phyloP scores from a whole-genome alignment of 352 stramenopile genomes.

The Pythium phragmiticola region DNA sequence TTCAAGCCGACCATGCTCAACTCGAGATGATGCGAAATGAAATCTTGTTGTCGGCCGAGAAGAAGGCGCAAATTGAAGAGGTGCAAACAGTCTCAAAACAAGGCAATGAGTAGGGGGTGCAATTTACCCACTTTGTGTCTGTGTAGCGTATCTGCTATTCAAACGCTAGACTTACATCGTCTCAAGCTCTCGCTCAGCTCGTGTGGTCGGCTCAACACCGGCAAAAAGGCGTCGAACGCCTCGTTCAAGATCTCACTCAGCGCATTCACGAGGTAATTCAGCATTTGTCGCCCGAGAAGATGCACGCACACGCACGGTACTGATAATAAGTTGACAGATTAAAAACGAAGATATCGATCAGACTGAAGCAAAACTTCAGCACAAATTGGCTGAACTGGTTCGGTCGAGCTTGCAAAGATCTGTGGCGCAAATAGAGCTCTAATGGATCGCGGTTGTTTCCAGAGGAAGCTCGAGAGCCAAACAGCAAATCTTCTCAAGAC shows the following conservation, averaged over 20 bases:
- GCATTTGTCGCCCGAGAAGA: neutral
- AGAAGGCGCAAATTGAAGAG: neutral
- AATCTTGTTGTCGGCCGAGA: neutral
- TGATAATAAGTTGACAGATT: neutral
- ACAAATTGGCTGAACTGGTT: neutral
- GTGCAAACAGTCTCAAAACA: neutral
- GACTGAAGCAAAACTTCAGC: neutral
- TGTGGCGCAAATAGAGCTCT: neutral
- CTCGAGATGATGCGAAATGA: neutral
- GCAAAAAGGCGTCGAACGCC: neutral
- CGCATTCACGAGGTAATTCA: conserved; percentile 3
- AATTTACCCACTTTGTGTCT: neutral
- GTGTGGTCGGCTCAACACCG: neutral
- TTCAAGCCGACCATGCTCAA: neutral
- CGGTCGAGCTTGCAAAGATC: neutral
- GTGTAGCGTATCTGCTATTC: neutral
- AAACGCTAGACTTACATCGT: neutral
- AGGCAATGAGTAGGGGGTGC: neutral
- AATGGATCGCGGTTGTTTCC: neutral
- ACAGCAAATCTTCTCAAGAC: neutral
- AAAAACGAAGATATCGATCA: neutral
- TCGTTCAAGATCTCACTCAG: neutral
- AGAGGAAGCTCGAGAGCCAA: neutral
- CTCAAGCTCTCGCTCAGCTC: neutral
- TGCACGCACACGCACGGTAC: neutral